phyloP scores from a whole-genome alignment of 805 yeast genomes.

The Brettanomyces naardenensis region DNA sequence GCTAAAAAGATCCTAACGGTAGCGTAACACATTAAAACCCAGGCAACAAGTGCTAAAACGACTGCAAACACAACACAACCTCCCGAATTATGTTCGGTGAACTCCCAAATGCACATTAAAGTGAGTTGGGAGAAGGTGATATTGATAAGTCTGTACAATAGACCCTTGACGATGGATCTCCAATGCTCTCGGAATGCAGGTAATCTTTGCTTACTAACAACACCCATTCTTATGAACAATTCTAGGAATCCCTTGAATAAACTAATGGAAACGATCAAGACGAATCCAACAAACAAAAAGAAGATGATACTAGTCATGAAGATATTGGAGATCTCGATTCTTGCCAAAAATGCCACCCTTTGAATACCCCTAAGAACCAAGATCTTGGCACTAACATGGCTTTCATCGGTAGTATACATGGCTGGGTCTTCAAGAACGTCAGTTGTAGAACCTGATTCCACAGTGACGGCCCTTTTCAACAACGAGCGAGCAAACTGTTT shows the following conservation, averaged over 20 bases:
- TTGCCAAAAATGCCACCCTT: constrained; percentile 79
- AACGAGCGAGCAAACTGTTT: constrained; percentile 5
- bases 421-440: constrained; percentile 42
- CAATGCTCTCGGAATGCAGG: constrained; percentile 75
- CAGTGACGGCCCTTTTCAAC: constrained; percentile 31
- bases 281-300: constrained; percentile 69
- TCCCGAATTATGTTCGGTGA: constrained; percentile 72
- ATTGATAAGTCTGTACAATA: constrained; percentile 72
- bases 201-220: constrained; percentile 58
- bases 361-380: constrained; percentile 84
- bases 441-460: constrained; percentile 31
- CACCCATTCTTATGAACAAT: constrained; percentile 46
- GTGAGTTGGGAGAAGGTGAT: constrained; percentile 85
- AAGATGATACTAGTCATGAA: constrained; percentile 84
- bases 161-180: constrained; percentile 81
- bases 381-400: constrained; percentile 55
- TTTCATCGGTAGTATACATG: constrained; percentile 68
- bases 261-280: constrained; percentile 44
- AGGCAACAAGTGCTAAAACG: constrained; percentile 50
- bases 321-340: constrained; percentile 77
- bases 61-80: constrained; percentile 79
- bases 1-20: constrained; percentile 62
- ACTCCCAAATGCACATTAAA: constrained; percentile 82
- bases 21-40: constrained; percentile 62
- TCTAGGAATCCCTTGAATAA: constrained; percentile 67